phyloP scores from a whole-genome alignment of 2,329 filamentous ascomycete genomes.

The Penicillium crustosum region DNA sequence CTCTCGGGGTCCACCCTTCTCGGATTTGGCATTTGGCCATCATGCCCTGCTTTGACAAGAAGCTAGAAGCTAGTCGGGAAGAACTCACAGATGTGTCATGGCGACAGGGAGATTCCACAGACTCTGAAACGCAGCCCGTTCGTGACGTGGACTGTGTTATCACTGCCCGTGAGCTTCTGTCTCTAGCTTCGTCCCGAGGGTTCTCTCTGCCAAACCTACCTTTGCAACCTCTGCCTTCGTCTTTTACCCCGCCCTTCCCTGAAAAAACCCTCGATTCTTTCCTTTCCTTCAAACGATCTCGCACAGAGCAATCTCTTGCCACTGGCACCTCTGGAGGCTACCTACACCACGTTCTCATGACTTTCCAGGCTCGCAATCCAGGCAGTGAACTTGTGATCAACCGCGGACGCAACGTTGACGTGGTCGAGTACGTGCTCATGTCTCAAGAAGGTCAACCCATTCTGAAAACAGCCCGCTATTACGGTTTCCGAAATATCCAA shows the following conservation, averaged over 20 bases:
- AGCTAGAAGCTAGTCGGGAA: slow-evolving; percentile 89
- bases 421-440: slow-evolving; percentile 76
- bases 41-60: slow-evolving; percentile 99
- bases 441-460: slow-evolving; percentile 58
- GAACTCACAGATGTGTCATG: slow-evolving; percentile 84
- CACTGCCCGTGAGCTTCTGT: slow-evolving; percentile 89
- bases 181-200: slow-evolving; percentile 77
- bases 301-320: slow-evolving; percentile 45
- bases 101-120: slow-evolving; percentile 41
- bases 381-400: slow-evolving; percentile 69
- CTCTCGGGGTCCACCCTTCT: slow-evolving; percentile 69
- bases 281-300: slow-evolving; percentile 62
- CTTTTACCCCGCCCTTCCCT: slow-evolving; percentile 63
- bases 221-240: slow-evolving; percentile 52
- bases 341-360: slow-evolving; percentile 77
- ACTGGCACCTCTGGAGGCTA: slow-evolving; percentile 87
- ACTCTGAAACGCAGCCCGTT: slow-evolving; percentile 52
- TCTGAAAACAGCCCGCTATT: slow-evolving; percentile 84
- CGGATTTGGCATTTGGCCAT: slow-evolving; percentile 92
- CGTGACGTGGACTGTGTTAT: slow-evolving; percentile 98
- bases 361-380: slow-evolving; percentile 68
- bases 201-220: slow-evolving; percentile 74
- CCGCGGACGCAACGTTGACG: slow-evolving; percentile 84
- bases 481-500: slow-evolving; percentile 97
- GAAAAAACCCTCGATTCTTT: slow-evolving; percentile 70